Percentiles rank a stretch among this genome's conserved stretches.
phyloP scores from a whole-genome alignment of 164 flowering plant genomes.

The Nymphaea thermarum region DNA sequence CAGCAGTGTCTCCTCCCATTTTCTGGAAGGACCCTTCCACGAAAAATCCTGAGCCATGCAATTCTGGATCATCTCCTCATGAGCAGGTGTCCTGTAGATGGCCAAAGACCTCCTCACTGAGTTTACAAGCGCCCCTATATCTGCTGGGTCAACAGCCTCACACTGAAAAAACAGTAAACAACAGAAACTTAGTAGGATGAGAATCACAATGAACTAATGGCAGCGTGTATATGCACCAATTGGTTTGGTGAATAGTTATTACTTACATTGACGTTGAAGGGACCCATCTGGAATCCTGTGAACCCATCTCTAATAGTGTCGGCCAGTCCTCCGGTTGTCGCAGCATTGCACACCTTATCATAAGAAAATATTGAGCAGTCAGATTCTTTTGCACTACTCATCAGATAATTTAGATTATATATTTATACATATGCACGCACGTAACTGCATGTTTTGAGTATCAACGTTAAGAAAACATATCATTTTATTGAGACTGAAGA shows the following conservation, averaged over 20 bases:
- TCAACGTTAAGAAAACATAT: too few relatives aligned
- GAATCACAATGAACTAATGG: too few relatives aligned
- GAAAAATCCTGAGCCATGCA: slow-evolving; percentile 95
- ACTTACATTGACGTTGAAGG: slow-evolving; percentile 74
- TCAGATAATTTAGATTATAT: too few relatives aligned
- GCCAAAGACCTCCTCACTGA: slow-evolving; percentile 48
- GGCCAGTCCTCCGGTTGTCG: slow-evolving; percentile 91
- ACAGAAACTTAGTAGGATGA: neutral
- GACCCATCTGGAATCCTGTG: slow-evolving; percentile 94
- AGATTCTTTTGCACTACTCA: too few relatives aligned
- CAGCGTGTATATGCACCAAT: neutral
- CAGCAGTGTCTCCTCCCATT: slow-evolving; percentile 62
- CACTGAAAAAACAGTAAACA: slow-evolving; percentile 30
- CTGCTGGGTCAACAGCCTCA: slow-evolving; percentile 59
- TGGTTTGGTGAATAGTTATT: neutral
- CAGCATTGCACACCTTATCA: slow-evolving; percentile 55
- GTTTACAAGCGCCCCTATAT: slow-evolving; percentile 43
- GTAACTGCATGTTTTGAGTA: too few relatives aligned
- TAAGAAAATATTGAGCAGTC: too few relatives aligned
- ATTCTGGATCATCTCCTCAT: slow-evolving; percentile 57
- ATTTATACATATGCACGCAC: too few relatives aligned
- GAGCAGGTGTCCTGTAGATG: slow-evolving; percentile 49
- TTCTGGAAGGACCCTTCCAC: slow-evolving; percentile 91
- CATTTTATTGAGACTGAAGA: neutral
- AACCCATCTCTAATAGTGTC: slow-evolving; percentile 93